These are phyloP conservation scores for Bolboschoenus planiculmis DNA, from an alignment of 176 grass and related monocot species.

Conservation along the genomic window DNA sequence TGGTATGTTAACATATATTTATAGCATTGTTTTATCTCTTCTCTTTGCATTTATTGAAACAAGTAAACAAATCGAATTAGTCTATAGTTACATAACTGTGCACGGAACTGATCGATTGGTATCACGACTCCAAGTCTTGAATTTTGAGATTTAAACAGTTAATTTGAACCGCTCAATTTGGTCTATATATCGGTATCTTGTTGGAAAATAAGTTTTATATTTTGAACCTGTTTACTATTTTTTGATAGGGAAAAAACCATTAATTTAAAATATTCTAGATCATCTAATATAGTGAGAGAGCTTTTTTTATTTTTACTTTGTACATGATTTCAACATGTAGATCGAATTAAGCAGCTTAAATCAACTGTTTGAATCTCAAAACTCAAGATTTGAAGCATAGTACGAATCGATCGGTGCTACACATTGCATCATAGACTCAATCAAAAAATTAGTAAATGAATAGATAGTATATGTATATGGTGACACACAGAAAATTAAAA, in stretches of 20 bases:
- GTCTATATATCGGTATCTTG: not conserved
- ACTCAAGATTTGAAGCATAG: not conserved
- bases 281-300: too few species aligned
- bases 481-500: not conserved
- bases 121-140: not conserved
- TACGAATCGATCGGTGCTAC: not conserved
- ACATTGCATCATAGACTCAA: not conserved
- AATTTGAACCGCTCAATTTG: not conserved
- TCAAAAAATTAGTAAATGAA: not conserved
- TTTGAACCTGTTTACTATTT: not conserved
- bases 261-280: not conserved
- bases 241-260: not conserved
- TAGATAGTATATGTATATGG: not conserved
- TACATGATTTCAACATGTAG: too few species aligned
- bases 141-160: not conserved
- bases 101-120: not conserved
- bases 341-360: not conserved
- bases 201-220: not conserved
- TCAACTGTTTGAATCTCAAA: not conserved
- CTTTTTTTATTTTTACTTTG: too few species aligned
- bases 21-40: not conserved
- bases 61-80: not conserved
- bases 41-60: not conserved
- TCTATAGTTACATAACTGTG: not conserved
- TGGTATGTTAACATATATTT: conserved; percentile 29